A percentile compares a stretch with the other conserved stretches of the same genome.
These are phyloP conservation scores for Suhomyces ambrosiae DNA, from an alignment of 1,139 yeast species.

Conservation along the genomic window DNA sequence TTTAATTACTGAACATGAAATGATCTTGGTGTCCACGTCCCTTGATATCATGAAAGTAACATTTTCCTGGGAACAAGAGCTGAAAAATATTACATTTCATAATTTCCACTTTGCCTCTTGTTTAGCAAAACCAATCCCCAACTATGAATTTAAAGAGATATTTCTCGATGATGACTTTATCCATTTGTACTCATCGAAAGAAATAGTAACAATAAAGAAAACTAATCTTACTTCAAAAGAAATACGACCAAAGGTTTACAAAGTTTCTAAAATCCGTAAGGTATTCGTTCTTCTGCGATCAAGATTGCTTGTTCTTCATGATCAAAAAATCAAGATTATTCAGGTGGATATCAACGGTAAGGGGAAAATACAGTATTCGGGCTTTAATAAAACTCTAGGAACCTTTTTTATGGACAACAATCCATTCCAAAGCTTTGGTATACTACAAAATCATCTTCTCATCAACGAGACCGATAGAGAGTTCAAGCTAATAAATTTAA, in stretches of 20 bases:
- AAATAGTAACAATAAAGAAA: constrained; percentile 3
- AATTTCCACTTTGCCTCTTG: not conserved
- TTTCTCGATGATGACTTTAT: constrained; percentile 4
- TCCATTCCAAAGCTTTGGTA: constrained; percentile 7
- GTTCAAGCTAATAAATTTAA: constrained; percentile 12
- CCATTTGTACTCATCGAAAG: constrained; percentile 4
- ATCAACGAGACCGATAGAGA: constrained; percentile 10
- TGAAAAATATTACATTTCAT: not conserved
- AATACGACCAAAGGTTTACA: not conserved
- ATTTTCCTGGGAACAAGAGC: not conserved
- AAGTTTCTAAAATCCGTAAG: constrained; percentile 2
- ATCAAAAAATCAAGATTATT: constrained; percentile 7
- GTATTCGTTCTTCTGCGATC: constrained; percentile 5
- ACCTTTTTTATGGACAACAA: constrained; percentile 24
- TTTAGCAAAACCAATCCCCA: not conserved
- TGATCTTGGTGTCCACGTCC: constrained; percentile 2
- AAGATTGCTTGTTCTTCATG: constrained; percentile 5
- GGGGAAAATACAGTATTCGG: constrained; percentile 2
- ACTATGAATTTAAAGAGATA: constrained; percentile 4
- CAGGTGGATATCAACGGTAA: not conserved
- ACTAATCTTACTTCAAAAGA: not conserved
- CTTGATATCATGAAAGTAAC: constrained; percentile 4
- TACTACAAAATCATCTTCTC: constrained; percentile 9
- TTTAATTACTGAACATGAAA: constrained; percentile 3
- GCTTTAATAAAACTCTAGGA: constrained; percentile 26